Conservation (phyloP, 306 rosid genomes). For the Ormosia emarginata region DNA sequence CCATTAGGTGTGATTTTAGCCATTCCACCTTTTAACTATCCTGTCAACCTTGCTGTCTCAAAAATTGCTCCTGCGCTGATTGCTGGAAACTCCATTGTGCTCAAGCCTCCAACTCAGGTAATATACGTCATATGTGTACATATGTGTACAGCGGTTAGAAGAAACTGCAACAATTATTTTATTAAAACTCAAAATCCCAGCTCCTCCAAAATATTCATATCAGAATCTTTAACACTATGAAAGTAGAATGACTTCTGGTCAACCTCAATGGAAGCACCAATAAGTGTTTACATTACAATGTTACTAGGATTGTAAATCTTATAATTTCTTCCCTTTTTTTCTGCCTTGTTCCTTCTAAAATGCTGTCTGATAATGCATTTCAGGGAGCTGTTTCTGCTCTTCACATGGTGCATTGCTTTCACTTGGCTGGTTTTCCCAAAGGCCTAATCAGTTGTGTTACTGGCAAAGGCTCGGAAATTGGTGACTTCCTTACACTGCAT, state of each 20-base stretch:
- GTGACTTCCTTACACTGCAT: slow-evolving; percentile 71
- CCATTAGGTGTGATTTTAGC: slow-evolving; percentile 96
- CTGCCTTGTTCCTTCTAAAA: not conserved
- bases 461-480: slow-evolving; percentile 66
- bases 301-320: not conserved
- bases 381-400: slow-evolving; percentile 70
- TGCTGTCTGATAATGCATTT: not conserved
- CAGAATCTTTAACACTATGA: not conserved
- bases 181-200: not conserved
- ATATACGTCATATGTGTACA: not conserved
- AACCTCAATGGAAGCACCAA: too few relatives aligned
- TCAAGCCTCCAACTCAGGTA: slow-evolving; percentile 99
- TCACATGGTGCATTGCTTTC: slow-evolving; percentile 75
- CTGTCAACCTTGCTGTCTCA: slow-evolving; percentile 96
- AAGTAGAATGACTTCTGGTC: too few relatives aligned
- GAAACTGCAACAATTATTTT: not conserved
- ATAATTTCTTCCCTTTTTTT: not conserved
- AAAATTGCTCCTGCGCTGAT: slow-evolving; percentile 93
- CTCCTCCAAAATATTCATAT: not conserved
- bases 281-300: too few relatives aligned
- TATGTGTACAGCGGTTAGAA: not conserved
- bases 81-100: slow-evolving; percentile 96
- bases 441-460: slow-evolving; percentile 68
- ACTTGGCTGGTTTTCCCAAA: slow-evolving; percentile 71
- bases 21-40: slow-evolving; percentile 97